Evolutionary conservation across 192 early-diverging fungal species (phyloP).

Genomic region (Spizellomyces punctatus): DNA sequence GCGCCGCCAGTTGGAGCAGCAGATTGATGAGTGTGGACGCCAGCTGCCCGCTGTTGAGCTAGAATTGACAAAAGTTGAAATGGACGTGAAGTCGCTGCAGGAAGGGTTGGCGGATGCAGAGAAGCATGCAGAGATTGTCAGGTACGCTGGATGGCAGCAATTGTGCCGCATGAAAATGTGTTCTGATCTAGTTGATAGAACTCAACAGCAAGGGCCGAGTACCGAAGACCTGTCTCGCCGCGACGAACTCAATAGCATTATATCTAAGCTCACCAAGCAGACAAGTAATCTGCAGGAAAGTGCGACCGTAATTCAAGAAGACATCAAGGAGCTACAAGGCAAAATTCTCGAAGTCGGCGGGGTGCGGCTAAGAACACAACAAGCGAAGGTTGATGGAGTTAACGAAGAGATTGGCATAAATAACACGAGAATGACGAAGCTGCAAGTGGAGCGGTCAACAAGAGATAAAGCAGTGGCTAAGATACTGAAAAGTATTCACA

Average conservation of each 20-base stretch:
- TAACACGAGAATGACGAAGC: slow-evolving; percentile 72
- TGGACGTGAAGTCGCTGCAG: slow-evolving; percentile 24
- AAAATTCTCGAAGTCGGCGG: slow-evolving; percentile 92
- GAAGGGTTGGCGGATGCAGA: slow-evolving; percentile 69
- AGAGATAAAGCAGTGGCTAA: slow-evolving; percentile 77
- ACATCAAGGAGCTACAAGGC: slow-evolving; percentile 81
- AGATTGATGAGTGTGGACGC: slow-evolving; percentile 12
- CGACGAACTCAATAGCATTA: slow-evolving; percentile 38
- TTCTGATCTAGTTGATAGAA: slow-evolving; percentile 27
- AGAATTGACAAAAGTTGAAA: slow-evolving; percentile 25
- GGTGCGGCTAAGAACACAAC: slow-evolving; percentile 82
- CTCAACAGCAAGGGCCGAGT: slow-evolving; percentile 53
- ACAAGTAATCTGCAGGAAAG: slow-evolving; percentile 45
- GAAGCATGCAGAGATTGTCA: slow-evolving; percentile 51
- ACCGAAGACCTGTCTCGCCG: slow-evolving; percentile 55
- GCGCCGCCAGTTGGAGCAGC: slow-evolving; percentile 20
- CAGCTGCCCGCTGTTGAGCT: slow-evolving; percentile 14
- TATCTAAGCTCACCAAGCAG: slow-evolving; percentile 9
- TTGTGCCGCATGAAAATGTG: neutral
- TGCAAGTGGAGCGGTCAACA: slow-evolving; percentile 71
- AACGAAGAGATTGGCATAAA: slow-evolving; percentile 72
- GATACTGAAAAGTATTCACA: slow-evolving; percentile 63
- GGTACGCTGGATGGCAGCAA: slow-evolving; percentile 35
- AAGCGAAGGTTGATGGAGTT: slow-evolving; percentile 79
- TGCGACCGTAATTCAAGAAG: slow-evolving; percentile 68